Base-by-base conservation (phyloP, 2,329 filamentous ascomycete genomes). In the Monosporascus sp. region DNA sequence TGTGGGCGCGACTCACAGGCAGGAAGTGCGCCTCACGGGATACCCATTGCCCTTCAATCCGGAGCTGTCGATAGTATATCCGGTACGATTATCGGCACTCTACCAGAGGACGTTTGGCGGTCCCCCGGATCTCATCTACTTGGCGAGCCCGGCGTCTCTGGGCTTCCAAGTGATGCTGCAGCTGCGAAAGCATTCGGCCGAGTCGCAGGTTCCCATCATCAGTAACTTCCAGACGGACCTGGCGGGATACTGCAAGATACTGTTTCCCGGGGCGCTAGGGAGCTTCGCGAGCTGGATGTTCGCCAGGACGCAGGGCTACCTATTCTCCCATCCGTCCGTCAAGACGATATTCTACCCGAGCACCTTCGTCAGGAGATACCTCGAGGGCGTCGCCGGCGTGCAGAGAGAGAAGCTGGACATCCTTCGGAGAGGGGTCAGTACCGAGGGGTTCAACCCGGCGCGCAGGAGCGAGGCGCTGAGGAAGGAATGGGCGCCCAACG, bases 211-310 rank as follows among this genome's bases (percentile, higher is more conserved):
- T 1, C 80, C 80, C 2, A 72, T 87, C 2, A 74, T 88, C 44
- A 79, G 85, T 65, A 89, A 88, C 66, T 89, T 88, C 58, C 85
- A 89, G 67, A 89, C 85, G 1, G 85, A 89, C 63, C 71, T 89
- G 9, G 81, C 83, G 0, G 84, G 84, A 2, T 89, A 89, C 65
- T 85, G 83, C 61, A 77, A 80, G 48, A 87, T 89, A 49, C 72
- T 89, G n/a, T 86, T 89, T 55, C 83, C 85, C 0, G 70, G 75
- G 1, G 83, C 82, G 0, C 72, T 89, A 18, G 82, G 82, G 60
- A 69, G 70, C 11, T 75, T 85, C 52, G 84, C 83, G 5, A 82
- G 84, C 47, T 83, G 78, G 66, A 72, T 85, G 11, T 81, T 88
- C 52, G 76, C 79, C 17, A 70, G 76, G 2, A 83, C 87, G 1